Conservation (phyloP, 208 protist species). For the Wallacemonas sp. region DNA sequence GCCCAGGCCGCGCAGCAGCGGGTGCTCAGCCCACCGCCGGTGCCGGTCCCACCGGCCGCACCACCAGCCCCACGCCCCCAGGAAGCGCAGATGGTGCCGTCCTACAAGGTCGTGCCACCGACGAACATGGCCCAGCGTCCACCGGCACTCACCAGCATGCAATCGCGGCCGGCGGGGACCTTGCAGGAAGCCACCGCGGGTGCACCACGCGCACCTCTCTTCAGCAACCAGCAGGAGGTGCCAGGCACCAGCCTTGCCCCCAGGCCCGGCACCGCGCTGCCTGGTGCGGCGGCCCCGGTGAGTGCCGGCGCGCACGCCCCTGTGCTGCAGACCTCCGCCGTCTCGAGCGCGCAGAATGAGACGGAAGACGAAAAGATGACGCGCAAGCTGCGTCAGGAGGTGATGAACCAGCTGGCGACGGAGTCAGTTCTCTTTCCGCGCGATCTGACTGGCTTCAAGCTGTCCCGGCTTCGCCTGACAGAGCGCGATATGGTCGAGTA, state of each 20-base stretch:
- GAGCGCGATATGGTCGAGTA: slow-evolving; percentile 89
- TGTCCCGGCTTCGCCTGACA: slow-evolving; percentile 62
- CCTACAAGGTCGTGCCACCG: background rate
- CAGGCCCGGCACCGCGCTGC: slow-evolving; percentile 1
- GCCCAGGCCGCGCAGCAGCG: background rate
- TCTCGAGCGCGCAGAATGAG: slow-evolving; percentile 22
- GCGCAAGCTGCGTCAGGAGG: slow-evolving; percentile 60
- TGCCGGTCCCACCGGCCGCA: background rate
- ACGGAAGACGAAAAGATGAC: slow-evolving; percentile 57
- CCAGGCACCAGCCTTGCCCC: background rate
- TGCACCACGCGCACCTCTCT: background rate
- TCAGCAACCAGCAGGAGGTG: slow-evolving; percentile 10
- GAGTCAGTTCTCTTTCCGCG: slow-evolving; percentile 63
- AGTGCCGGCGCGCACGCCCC: slow-evolving; percentile 9
- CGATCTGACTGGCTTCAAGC: slow-evolving; percentile 53
- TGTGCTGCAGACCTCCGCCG: slow-evolving; percentile 23
- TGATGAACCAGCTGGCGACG: slow-evolving; percentile 66
- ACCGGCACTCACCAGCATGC: slow-evolving; percentile 5
- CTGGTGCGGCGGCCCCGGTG: background rate
- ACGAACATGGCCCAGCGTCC: slow-evolving; percentile 5
- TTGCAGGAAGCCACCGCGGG: background rate
- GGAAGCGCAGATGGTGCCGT: background rate
- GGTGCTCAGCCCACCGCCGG: background rate
- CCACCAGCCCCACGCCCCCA: background rate
- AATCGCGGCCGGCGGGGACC: background rate